Conservation (phyloP, 257 asterid genomes). For the Lycium barbarum region DNA sequence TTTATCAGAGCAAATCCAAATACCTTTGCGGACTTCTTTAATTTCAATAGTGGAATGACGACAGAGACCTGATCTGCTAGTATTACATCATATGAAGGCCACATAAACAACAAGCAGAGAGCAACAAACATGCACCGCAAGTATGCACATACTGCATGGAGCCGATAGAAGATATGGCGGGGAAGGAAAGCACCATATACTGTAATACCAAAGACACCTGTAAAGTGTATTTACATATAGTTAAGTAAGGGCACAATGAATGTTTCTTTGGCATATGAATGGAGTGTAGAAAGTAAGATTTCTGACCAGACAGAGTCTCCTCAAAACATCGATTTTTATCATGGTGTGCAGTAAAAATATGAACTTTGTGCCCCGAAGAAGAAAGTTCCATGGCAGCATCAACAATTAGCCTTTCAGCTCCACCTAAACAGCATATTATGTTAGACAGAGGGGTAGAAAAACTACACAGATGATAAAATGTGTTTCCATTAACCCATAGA, state of each 20-base stretch:
- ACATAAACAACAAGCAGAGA: constrained; percentile 63
- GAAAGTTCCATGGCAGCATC: constrained; percentile 95
- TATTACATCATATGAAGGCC: constrained; percentile 79
- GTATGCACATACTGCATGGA: constrained; percentile 93
- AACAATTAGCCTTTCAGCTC: constrained; percentile 96
- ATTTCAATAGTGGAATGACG: constrained; percentile 76
- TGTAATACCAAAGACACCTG: constrained; percentile 81
- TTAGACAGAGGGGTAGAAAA: neutral
- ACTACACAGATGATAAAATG: neutral
- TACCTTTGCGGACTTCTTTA: constrained; percentile 87
- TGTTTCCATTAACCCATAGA: neutral
- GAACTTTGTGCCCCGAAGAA: constrained; percentile 76
- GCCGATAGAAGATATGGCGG: constrained; percentile 73
- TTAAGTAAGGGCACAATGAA: neutral
- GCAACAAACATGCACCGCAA: constrained; percentile 89
- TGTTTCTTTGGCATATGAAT: neutral
- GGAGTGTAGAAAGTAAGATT: neutral
- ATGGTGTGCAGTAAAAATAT: constrained; percentile 92
- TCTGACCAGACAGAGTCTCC: constrained; percentile 83
- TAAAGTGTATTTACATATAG: neutral
- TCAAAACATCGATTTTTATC: constrained; percentile 87
- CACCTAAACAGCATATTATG: constrained; percentile 56
- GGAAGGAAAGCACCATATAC: constrained; percentile 89
- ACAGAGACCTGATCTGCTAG: constrained; percentile 90
- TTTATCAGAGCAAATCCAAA: neutral